A percentile compares a stretch with the other conserved stretches of the same genome.
Evolutionary conservation across 2,329 filamentous ascomycete genomes (phyloP).

Genomic region (Aspergillus sp.): DNA sequence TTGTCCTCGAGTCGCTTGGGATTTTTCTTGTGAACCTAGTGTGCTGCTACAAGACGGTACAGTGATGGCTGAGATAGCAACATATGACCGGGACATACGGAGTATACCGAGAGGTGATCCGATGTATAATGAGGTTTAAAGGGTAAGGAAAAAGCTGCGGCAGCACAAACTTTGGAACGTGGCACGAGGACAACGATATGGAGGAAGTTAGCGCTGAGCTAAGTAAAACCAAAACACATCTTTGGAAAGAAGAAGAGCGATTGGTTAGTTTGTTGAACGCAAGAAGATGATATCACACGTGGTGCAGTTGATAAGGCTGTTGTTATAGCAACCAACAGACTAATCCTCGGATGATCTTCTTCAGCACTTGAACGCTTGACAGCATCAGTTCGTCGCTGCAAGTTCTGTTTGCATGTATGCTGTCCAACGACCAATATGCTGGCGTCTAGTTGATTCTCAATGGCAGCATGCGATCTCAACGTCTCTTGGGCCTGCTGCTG

Average conservation of each 20-base stretch:
- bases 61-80: background rate
- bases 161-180: background rate
- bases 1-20: conserved; percentile 55
- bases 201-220: background rate
- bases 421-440: background rate
- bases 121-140: no score
- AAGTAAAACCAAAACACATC: background rate
- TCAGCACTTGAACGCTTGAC: background rate
- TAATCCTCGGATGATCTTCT: background rate
- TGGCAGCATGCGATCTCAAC: conserved; percentile 46
- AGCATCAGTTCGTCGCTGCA: background rate
- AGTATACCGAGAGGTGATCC: no score
- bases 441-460: conserved; percentile 24
- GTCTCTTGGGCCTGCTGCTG: conserved; percentile 38
- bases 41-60: conserved; percentile 29
- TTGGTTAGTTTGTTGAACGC: background rate
- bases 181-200: no score
- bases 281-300: background rate
- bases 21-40: conserved; percentile 51
- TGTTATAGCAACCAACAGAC: background rate
- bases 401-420: background rate
- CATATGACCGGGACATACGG: background rate
- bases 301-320: background rate
- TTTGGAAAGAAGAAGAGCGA: background rate
- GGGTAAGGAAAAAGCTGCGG: no score